Evolutionary conservation across 75 land plant species (phyloP).

Genomic region (Pinus taeda): DNA sequence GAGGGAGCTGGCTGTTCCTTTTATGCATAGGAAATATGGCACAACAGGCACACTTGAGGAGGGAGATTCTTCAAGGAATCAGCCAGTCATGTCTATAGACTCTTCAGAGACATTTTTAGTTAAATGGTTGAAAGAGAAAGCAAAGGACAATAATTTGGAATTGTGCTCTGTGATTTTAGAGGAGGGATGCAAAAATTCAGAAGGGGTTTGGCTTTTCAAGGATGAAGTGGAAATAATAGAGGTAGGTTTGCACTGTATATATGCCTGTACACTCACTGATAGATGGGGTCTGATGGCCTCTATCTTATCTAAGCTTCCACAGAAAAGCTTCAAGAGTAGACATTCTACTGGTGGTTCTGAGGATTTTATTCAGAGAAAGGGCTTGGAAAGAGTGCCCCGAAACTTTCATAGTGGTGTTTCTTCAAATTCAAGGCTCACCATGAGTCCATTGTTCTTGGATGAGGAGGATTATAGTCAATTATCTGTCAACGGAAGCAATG

Average conservation of each 20-base stretch:
- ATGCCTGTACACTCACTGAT: slow-evolving; percentile 62
- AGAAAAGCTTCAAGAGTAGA: slow-evolving; percentile 15
- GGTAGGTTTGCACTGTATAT: slow-evolving; percentile 73
- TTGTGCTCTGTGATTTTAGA: slow-evolving; percentile 75
- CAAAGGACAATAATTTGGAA: slow-evolving; percentile 57
- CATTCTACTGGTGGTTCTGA: neutral
- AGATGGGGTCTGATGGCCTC: slow-evolving; percentile 75
- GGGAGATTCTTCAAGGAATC: slow-evolving; percentile 10
- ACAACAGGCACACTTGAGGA: neutral
- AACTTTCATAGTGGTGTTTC: slow-evolving; percentile 10
- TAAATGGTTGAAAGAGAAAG: slow-evolving; percentile 82
- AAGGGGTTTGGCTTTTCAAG: slow-evolving; percentile 47
- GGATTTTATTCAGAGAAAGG: slow-evolving; percentile 22
- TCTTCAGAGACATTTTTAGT: slow-evolving; percentile 49
- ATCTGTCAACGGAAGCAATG: neutral
- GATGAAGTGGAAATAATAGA: slow-evolving; percentile 64
- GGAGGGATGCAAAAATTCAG: slow-evolving; percentile 53
- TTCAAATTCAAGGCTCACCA: slow-evolving; percentile 3
- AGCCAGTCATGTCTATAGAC: slow-evolving; percentile 10
- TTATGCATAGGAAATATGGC: slow-evolving; percentile 40
- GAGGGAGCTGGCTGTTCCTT: slow-evolving; percentile 70
- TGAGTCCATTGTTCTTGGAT: neutral
- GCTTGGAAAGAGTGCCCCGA: slow-evolving; percentile 17
- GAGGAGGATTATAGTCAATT: slow-evolving; percentile 5
- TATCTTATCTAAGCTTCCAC: slow-evolving; percentile 68